A percentile compares a stretch with the other conserved stretches of the same genome.
These are phyloP conservation scores for Globisporangium acanthophoron DNA, from an alignment of 352 stramenopile genomes.

Conservation along the genomic window DNA sequence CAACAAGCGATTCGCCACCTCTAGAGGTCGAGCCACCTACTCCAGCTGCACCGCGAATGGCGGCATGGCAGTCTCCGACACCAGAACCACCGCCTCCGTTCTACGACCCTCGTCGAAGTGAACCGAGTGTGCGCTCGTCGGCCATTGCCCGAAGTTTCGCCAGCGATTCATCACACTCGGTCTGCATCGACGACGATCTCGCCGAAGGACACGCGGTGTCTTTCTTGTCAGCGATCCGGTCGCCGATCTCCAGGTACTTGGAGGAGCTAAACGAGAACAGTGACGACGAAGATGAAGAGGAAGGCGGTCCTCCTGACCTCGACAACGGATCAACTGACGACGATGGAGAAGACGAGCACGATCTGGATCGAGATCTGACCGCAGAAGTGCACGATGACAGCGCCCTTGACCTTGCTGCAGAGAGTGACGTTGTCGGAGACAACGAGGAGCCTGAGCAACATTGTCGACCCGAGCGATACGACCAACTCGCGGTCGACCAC, in stretches of 20 bases:
- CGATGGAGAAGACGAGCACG: neutral
- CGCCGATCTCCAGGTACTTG: conserved; percentile 5
- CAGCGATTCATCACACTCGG: neutral
- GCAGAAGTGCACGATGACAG: neutral
- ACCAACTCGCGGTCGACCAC: conserved; percentile 32
- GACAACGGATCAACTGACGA: neutral
- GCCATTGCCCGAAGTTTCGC: conserved; percentile 1
- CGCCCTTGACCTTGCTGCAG: neutral
- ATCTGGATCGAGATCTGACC: neutral
- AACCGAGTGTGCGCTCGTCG: neutral
- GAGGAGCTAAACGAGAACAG: neutral
- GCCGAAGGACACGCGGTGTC: neutral
- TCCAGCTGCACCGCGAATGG: neutral
- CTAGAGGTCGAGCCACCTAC: too few species aligned
- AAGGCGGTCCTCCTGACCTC: too few species aligned
- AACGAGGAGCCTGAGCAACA: neutral
- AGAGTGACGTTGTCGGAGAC: neutral
- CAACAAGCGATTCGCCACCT: neutral
- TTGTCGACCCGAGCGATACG: conserved; percentile 16
- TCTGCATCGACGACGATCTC: conserved; percentile 1
- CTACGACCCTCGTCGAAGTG: neutral
- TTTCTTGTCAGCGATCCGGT: neutral
- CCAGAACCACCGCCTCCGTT: neutral
- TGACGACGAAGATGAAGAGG: neutral
- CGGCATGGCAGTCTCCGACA: neutral